phyloP scores from a whole-genome alignment of 768 basidiomycete species.

The Lentinula lateritia region DNA sequence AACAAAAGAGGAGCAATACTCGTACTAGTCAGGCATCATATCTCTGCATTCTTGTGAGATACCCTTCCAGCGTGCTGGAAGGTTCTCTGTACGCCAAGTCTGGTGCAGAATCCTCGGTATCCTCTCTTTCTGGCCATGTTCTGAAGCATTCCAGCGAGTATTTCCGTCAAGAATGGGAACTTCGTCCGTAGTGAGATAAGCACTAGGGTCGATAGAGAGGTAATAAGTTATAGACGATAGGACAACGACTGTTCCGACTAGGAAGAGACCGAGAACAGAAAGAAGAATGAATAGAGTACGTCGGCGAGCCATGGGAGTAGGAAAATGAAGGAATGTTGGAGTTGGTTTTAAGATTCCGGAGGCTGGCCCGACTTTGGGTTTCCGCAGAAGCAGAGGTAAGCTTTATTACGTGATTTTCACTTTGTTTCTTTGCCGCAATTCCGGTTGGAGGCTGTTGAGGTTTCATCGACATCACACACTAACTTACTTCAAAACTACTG shows the following conservation, averaged over 20 bases:
- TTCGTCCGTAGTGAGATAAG: slow-evolving; percentile 77
- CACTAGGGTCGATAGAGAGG: slow-evolving; percentile 71
- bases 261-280: slow-evolving; percentile 61
- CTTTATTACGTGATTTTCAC: neutral
- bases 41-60: slow-evolving; percentile 82
- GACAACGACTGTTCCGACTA: slow-evolving; percentile 85
- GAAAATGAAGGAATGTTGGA: neutral
- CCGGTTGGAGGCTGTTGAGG: no score
- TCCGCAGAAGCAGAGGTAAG: neutral
- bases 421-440: no score
- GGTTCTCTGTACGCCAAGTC: slow-evolving; percentile 92
- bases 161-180: slow-evolving; percentile 52
- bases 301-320: slow-evolving; percentile 35
- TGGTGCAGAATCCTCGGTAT: slow-evolving; percentile 95
- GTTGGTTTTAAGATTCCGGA: neutral
- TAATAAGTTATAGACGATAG: slow-evolving; percentile 90
- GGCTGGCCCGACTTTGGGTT: neutral
- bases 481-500: no score
- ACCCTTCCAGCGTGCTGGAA: slow-evolving; percentile 77
- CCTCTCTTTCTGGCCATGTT: slow-evolving; percentile 59
- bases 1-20: slow-evolving; percentile 16
- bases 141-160: slow-evolving; percentile 59
- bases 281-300: slow-evolving; percentile 39
- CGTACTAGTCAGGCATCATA: slow-evolving; percentile 96
- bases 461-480: no score